Percentiles rank a stretch among this genome's conserved stretches.
These are phyloP conservation scores for Termitomyces bulborhizus DNA, from an alignment of 768 basidiomycete genomes.

Conservation along the genomic window DNA sequence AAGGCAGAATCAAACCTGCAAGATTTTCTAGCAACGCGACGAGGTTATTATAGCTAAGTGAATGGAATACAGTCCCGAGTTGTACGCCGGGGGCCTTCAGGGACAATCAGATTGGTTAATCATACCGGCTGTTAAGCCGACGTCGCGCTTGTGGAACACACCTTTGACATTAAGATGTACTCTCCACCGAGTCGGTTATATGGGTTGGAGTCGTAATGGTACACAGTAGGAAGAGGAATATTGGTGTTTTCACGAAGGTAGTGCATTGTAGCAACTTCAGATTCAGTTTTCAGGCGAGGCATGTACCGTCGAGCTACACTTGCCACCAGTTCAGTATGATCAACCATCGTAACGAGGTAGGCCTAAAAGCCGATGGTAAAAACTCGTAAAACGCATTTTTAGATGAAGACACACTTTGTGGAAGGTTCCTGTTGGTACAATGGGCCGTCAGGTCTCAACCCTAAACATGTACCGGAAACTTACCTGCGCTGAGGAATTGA, in stretches of 20 bases:
- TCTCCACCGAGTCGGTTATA: constrained; percentile 82
- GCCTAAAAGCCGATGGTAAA: constrained; percentile 38
- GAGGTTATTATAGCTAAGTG: constrained; percentile 59
- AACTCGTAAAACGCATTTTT: background rate
- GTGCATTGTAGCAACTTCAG: constrained; percentile 82
- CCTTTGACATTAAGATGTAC: constrained; percentile 85
- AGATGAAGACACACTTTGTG: constrained; percentile 50
- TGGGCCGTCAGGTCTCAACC: constrained; percentile 6
- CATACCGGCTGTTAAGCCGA: constrained; percentile 1
- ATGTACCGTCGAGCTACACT: constrained; percentile 82
- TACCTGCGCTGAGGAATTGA: constrained; percentile 68
- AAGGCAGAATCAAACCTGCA: constrained; percentile 59
- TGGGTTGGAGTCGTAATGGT: constrained; percentile 76
- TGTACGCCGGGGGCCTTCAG: constrained; percentile 68
- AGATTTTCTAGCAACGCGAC: constrained; percentile 62
- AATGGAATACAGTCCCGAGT: constrained; percentile 64
- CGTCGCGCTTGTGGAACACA: constrained; percentile 23
- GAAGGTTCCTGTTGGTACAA: constrained; percentile 59
- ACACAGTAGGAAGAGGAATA: constrained; percentile 71
- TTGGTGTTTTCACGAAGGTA: constrained; percentile 66
- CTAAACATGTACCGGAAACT: constrained; percentile 21
- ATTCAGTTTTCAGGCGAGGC: constrained; percentile 82
- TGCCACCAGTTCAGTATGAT: constrained; percentile 60
- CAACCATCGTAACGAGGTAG: constrained; percentile 64
- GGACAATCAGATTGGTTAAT: constrained; percentile 2